Base-by-base conservation (phyloP, 2,329 filamentous ascomycete genomes). In the Alternaria ethzedia region DNA sequence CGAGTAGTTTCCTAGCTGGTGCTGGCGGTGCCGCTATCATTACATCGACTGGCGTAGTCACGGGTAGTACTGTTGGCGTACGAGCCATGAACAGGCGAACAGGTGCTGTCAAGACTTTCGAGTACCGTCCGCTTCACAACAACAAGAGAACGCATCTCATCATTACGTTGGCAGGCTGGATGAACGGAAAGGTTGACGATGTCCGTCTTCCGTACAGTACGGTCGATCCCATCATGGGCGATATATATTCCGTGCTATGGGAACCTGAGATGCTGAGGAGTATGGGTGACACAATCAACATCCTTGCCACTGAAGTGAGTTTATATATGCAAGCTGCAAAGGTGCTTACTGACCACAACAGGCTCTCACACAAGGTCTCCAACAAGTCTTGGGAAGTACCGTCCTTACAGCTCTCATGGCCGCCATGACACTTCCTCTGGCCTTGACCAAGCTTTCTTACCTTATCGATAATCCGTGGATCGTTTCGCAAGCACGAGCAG, bases 271-370 rank as follows among this genome's bases (percentile, higher is more conserved):
- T 99, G 94, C 86, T 99, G 76, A 91, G 89, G 72, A 97, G 93
- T 80, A 99, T 97, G 90, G 96, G 96, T 87, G 93, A 96, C 78
- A 99, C 96, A 49, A 98, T 99, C 75, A 97, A 97, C 74, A 98
- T 99, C 81, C 84, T 99, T 68, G 96, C 96, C 61, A 99, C 96
- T 32, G 96, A 99, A 88, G 93, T 95, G 81, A 81, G 87, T 66
- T 26, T 20, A 26, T 28, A 17, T 10, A 36, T 41, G 17, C n/a
- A 57, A 41, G 52, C 57, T 52, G 82, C 69, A 81, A 26, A 15
- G 20, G 17, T 23, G 8, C 15, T 50, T 47, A 62, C 62, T 75
- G 57, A 77, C 54, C 61, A 26, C 20, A n/a, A n/a, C 49, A 95
- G 92, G 96, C 96, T 73, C 88, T 99, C 65, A 97, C 96, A 0